Evolutionary conservation across 768 basidiomycete species (phyloP).

Genomic region (Fomitopsis serialis): DNA sequence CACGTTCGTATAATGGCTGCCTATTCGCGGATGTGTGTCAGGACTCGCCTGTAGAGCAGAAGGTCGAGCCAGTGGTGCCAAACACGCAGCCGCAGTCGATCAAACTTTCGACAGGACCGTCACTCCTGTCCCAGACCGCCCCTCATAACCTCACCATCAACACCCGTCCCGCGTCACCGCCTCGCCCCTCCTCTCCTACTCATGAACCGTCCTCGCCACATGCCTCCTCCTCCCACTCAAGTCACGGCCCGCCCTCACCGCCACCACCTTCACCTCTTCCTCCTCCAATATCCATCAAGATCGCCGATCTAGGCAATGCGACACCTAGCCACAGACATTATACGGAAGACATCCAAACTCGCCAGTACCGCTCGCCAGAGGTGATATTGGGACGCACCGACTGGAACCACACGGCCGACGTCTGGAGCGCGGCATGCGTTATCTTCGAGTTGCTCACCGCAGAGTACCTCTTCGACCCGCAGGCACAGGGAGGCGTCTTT

Average conservation of each 20-base stretch:
- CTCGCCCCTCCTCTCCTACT: neutral
- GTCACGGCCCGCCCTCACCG: slow-evolving; percentile 4
- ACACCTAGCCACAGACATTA: slow-evolving; percentile 88
- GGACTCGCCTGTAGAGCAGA: neutral
- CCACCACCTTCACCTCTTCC: slow-evolving; percentile 7
- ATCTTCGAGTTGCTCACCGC: slow-evolving; percentile 88
- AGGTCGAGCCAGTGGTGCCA: slow-evolving; percentile 1
- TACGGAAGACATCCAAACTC: slow-evolving; percentile 95
- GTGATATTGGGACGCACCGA: slow-evolving; percentile 84
- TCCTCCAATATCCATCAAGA: slow-evolving; percentile 77
- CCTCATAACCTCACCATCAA: slow-evolving; percentile 21
- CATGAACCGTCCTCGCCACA: neutral
- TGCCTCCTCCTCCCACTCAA: slow-evolving; percentile 9
- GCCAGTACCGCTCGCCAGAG: slow-evolving; percentile 93
- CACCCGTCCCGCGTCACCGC: neutral
- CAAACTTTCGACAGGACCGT: slow-evolving; percentile 23
- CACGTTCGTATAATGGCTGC: slow-evolving; percentile 6
- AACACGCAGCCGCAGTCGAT: slow-evolving; percentile 7
- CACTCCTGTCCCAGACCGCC: slow-evolving; percentile 31
- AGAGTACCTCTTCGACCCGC: slow-evolving; percentile 90
- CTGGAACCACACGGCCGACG: slow-evolving; percentile 83
- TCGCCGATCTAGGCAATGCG: slow-evolving; percentile 92
- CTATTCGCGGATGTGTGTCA: slow-evolving; percentile 13
- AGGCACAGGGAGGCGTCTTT: slow-evolving; percentile 74
- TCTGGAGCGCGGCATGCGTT: slow-evolving; percentile 90